Percentiles rank a stretch among this genome's conserved stretches.
These are phyloP conservation scores for Candida palmyrensis DNA, from an alignment of 805 yeast species.

Conservation along the genomic window DNA sequence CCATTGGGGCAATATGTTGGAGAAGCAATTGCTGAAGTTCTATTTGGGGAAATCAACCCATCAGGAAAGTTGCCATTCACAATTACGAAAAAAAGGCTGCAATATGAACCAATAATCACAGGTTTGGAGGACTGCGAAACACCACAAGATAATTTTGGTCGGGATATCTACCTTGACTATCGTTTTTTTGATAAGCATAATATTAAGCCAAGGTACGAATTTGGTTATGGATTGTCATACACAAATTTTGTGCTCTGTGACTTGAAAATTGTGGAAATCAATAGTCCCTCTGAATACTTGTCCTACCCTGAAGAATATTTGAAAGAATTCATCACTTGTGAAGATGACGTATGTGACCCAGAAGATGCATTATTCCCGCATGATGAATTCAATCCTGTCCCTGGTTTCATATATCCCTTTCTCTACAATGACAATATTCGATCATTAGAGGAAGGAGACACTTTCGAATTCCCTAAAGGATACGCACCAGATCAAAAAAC, in stretches of 20 bases:
- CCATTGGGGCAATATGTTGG: conserved; percentile 59
- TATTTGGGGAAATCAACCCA: conserved; percentile 59
- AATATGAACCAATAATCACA: conserved; percentile 43
- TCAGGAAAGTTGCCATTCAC: conserved; percentile 63
- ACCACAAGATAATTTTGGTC: conserved; percentile 42
- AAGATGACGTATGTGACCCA: conserved; percentile 49
- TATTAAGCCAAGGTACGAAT: conserved; percentile 53
- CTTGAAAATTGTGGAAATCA: conserved; percentile 36
- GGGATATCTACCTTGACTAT: conserved; percentile 51
- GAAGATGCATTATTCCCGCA: conserved; percentile 51
- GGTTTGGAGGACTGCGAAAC: conserved; percentile 19
- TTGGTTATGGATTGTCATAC: conserved; percentile 59
- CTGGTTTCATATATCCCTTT: conserved; percentile 55
- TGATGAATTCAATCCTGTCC: conserved; percentile 46
- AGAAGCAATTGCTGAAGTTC: conserved; percentile 49
- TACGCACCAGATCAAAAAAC: conserved; percentile 29
- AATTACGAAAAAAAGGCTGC: conserved; percentile 46
- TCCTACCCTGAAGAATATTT: conserved; percentile 43
- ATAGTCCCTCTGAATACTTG: conserved; percentile 40
- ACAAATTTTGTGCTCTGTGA: conserved; percentile 35
- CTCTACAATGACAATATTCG: conserved; percentile 32
- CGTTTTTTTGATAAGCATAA: conserved; percentile 52
- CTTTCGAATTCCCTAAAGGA: conserved; percentile 35
- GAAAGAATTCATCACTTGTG: conserved; percentile 36
- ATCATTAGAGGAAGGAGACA: conserved; percentile 30